These are phyloP conservation scores for Pseudonectria buxi DNA, from an alignment of 2,329 filamentous ascomycete species.

Conservation along the genomic window DNA sequence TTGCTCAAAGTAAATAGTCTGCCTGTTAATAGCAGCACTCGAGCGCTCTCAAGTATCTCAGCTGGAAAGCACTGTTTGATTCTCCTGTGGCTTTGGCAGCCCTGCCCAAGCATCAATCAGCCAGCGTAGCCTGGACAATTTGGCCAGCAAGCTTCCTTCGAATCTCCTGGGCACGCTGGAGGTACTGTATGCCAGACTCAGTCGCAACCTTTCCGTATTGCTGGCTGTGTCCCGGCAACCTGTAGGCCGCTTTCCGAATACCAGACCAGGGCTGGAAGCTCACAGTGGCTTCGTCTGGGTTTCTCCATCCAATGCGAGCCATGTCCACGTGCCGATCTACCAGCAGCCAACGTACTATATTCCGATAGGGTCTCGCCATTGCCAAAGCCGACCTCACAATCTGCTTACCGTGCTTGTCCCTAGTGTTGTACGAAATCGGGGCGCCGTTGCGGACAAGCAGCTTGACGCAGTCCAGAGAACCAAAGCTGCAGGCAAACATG, in stretches of 20 bases:
- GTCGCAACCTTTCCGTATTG: background rate
- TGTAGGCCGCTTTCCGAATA: slow-evolving; percentile 7
- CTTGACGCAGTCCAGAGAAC: slow-evolving; percentile 10
- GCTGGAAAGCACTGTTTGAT: no score
- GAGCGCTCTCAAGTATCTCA: no score
- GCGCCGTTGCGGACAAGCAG: slow-evolving; percentile 13
- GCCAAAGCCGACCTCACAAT: slow-evolving; percentile 9
- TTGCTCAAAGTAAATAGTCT: no score
- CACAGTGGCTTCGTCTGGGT: background rate
- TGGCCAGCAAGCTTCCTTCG: slow-evolving; percentile 3
- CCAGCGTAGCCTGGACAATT: slow-evolving; percentile 8
- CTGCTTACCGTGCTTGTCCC: slow-evolving; percentile 5
- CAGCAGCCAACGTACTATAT: slow-evolving; percentile 13
- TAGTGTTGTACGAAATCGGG: slow-evolving; percentile 8
- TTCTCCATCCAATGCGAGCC: slow-evolving; percentile 3
- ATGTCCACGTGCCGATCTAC: slow-evolving; percentile 11
- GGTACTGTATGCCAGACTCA: background rate
- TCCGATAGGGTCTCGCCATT: slow-evolving; percentile 8
- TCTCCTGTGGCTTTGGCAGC: no score
- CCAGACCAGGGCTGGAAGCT: slow-evolving; percentile 12
- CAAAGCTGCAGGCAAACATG: slow-evolving; percentile 16
- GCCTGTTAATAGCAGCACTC: no score
- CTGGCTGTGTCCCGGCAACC: background rate
- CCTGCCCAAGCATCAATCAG: background rate
- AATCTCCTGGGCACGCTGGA: slow-evolving; percentile 2